phyloP scores from a whole-genome alignment of 2,329 filamentous ascomycete species.

The Scedosporium apiospermum region DNA sequence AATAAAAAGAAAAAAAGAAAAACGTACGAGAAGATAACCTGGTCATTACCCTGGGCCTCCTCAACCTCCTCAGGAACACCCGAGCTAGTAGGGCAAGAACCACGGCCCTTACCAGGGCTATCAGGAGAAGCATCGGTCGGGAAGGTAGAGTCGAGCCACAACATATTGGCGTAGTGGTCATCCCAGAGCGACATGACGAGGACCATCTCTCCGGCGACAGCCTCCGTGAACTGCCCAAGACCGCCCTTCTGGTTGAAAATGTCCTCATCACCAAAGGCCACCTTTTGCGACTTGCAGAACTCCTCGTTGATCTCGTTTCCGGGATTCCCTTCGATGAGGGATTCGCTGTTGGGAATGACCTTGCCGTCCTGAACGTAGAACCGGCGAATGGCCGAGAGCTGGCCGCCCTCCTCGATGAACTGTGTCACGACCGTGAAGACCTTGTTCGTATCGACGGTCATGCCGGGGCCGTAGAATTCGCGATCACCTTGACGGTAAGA shows the following conservation, averaged over 20 bases:
- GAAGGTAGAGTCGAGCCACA: conserved; percentile 64
- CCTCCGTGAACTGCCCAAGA: conserved; percentile 41
- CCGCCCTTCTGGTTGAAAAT: conserved; percentile 49
- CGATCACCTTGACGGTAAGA: conserved; percentile 55
- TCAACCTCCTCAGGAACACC: conserved; percentile 16
- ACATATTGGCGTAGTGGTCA: conserved; percentile 59
- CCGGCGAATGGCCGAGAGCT: conserved; percentile 37
- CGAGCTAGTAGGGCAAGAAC: conserved; percentile 14
- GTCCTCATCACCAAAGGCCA: conserved; percentile 42
- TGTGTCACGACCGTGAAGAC: conserved; percentile 59
- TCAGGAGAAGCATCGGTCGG: conserved; percentile 25
- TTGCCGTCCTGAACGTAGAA: conserved; percentile 56
- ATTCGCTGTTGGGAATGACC: conserved; percentile 45
- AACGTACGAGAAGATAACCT: not conserved
- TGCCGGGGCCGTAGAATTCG: conserved; percentile 48
- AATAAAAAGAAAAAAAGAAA: not conserved
- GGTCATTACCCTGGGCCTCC: not conserved
- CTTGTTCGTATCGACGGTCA: conserved; percentile 48
- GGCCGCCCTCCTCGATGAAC: conserved; percentile 35
- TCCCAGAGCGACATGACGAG: conserved; percentile 48
- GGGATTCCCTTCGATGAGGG: conserved; percentile 25
- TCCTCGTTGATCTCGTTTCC: conserved; percentile 42
- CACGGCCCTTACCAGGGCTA: conserved; percentile 15
- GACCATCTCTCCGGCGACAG: conserved; percentile 32
- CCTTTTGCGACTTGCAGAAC: conserved; percentile 52